These are phyloP conservation scores for Auriscalpium orientale DNA, from an alignment of 768 basidiomycete genomes.

Conservation along the genomic window DNA sequence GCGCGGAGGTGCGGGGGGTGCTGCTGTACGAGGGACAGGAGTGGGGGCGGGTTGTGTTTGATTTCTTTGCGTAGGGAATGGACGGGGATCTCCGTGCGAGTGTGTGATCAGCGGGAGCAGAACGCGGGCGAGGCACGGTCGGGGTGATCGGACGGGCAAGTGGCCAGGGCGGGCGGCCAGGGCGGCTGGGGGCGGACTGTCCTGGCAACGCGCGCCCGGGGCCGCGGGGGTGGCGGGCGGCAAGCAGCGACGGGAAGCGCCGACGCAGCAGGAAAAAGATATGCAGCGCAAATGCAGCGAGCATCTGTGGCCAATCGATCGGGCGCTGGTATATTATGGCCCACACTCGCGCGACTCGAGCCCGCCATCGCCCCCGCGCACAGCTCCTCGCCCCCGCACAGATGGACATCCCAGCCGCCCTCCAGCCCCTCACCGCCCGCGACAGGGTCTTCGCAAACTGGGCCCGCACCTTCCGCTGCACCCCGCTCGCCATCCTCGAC, in stretches of 20 bases:
- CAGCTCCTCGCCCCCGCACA: conserved; percentile 22
- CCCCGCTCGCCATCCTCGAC: conserved; percentile 64
- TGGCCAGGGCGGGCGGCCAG: not conserved
- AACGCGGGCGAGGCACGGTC: not conserved
- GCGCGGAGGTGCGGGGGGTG: conserved; percentile 80
- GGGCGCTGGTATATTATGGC: not conserved
- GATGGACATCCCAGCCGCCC: conserved; percentile 41
- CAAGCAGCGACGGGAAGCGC: too few relatives aligned
- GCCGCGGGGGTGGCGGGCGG: not conserved
- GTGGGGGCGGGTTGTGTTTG: conserved; percentile 70
- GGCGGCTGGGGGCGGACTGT: not conserved
- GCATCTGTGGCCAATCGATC: not conserved
- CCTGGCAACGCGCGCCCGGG: not conserved
- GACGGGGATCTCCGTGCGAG: not conserved
- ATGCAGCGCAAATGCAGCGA: too few relatives aligned
- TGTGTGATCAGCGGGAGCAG: not conserved
- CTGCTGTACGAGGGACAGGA: conserved; percentile 68
- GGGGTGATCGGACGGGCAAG: not conserved
- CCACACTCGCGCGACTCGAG: conserved; percentile 20
- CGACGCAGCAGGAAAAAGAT: too few relatives aligned
- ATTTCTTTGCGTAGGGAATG: conserved; percentile 33
- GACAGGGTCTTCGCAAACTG: conserved; percentile 69
- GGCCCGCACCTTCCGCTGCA: conserved; percentile 72
- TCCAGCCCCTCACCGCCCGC: conserved; percentile 45
- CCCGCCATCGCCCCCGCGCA: conserved; percentile 24